These are phyloP conservation scores for Quercus cerris DNA, from an alignment of 306 rosid genomes.

Conservation along the genomic window DNA sequence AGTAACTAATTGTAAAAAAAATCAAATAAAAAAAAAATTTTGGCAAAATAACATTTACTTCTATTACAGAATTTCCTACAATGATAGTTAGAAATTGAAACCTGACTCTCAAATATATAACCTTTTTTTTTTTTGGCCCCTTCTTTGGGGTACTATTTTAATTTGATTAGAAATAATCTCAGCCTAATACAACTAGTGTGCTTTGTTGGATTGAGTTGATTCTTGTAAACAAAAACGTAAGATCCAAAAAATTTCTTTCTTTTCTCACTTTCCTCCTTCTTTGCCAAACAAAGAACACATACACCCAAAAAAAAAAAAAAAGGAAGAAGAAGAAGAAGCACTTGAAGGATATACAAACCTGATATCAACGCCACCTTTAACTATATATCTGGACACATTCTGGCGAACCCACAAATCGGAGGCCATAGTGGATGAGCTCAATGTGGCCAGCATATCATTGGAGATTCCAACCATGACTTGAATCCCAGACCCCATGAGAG, in stretches of 20 bases:
- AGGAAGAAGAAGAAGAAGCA: background rate
- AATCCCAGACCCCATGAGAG: conserved; percentile 71
- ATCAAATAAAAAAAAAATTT: too few relatives aligned
- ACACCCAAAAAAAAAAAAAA: too few relatives aligned
- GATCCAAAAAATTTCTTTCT: background rate
- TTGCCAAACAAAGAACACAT: background rate
- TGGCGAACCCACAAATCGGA: conserved; percentile 81
- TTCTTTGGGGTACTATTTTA: background rate
- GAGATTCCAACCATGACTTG: conserved; percentile 90
- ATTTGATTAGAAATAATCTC: background rate
- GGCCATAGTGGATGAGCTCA: conserved; percentile 64
- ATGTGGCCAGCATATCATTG: conserved; percentile 63
- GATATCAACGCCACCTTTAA: conserved; percentile 77
- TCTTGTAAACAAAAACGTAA: background rate
- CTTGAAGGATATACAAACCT: conserved; percentile 40
- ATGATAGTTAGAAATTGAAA: background rate
- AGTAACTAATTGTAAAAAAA: too few relatives aligned
- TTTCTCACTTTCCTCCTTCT: background rate
- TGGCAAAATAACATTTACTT: too few relatives aligned
- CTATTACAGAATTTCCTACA: too few relatives aligned
- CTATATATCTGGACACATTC: conserved; percentile 65
- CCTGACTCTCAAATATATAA: background rate
- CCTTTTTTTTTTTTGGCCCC: too few relatives aligned
- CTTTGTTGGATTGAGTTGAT: background rate
- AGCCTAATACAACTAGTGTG: background rate